phyloP scores from a whole-genome alignment of 2,329 filamentous ascomycete genomes.

The Triangularia verruculosa region DNA sequence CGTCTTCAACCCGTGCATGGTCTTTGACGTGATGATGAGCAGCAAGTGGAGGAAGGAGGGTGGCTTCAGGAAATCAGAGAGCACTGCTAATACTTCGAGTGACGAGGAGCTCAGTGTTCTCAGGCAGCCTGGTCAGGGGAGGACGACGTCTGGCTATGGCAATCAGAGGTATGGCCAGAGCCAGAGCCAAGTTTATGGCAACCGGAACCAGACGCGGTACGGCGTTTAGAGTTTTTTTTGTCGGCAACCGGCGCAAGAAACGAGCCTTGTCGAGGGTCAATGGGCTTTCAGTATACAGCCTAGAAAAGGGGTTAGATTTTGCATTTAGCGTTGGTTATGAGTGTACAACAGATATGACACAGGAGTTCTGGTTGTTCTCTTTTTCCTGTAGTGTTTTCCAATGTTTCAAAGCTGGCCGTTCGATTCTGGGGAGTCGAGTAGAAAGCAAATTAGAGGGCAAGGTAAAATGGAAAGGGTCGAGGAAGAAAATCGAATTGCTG shows the following conservation, averaged over 20 bases:
- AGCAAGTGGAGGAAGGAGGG: neutral
- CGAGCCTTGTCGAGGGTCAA: neutral
- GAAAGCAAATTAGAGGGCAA: neutral
- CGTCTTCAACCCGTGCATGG: constrained; percentile 14
- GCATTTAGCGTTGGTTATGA: neutral
- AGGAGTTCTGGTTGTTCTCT: neutral
- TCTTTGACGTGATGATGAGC: constrained; percentile 4
- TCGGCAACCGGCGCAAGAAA: neutral
- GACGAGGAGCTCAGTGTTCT: neutral
- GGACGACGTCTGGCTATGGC: neutral
- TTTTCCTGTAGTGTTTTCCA: neutral
- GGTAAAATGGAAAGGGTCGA: neutral
- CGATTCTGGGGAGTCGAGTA: neutral
- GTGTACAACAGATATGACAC: neutral
- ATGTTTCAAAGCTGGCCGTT: neutral
- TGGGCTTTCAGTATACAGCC: neutral
- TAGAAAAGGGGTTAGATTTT: neutral
- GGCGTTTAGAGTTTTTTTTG: neutral
- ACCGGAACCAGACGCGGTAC: neutral
- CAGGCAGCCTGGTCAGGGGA: neutral
- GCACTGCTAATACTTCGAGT: neutral
- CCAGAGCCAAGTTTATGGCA: neutral
- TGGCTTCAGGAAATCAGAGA: neutral
- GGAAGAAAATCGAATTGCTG: neutral
- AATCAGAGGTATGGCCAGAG: neutral